These are phyloP conservation scores for Ogataea nakhonphanomensis DNA, from an alignment of 805 yeast genomes.

Conservation along the genomic window DNA sequence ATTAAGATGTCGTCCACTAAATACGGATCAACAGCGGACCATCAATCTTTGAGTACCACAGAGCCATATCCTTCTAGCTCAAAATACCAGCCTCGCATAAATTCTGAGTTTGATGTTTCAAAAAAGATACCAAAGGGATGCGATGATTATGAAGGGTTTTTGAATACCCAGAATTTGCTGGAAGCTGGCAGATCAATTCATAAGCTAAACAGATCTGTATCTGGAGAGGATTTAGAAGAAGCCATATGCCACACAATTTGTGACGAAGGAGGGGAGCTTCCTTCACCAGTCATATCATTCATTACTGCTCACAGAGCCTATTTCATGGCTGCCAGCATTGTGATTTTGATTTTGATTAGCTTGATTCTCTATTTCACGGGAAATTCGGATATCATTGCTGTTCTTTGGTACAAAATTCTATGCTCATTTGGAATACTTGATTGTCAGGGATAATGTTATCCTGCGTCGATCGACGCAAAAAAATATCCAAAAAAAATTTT, in stretches of 20 bases:
- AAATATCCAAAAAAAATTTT: constrained; percentile 6
- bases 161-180: constrained; percentile 10
- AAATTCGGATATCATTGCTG: constrained; percentile 8
- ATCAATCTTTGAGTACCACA: not conserved
- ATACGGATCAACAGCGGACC: constrained; percentile 3
- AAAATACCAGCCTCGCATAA: constrained; percentile 2
- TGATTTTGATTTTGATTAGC: constrained; percentile 12
- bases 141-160: constrained; percentile 12
- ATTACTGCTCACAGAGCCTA: constrained; percentile 9
- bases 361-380: constrained; percentile 15
- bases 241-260: constrained; percentile 13
- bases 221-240: constrained; percentile 8
- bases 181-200: constrained; percentile 9
- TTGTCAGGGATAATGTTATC: constrained; percentile 3
- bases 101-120: not conserved
- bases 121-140: constrained; percentile 7
- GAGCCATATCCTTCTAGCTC: not conserved
- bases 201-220: not conserved
- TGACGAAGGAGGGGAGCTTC: constrained; percentile 4
- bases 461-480: constrained; percentile 10
- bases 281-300: constrained; percentile 13
- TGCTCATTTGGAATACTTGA: constrained; percentile 19
- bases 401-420: constrained; percentile 21
- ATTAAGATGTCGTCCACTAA: constrained; percentile 1
- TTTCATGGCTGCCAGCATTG: constrained; percentile 3